Conservation (phyloP, 2,329 filamentous ascomycete species). For the Cercospora sp. region DNA sequence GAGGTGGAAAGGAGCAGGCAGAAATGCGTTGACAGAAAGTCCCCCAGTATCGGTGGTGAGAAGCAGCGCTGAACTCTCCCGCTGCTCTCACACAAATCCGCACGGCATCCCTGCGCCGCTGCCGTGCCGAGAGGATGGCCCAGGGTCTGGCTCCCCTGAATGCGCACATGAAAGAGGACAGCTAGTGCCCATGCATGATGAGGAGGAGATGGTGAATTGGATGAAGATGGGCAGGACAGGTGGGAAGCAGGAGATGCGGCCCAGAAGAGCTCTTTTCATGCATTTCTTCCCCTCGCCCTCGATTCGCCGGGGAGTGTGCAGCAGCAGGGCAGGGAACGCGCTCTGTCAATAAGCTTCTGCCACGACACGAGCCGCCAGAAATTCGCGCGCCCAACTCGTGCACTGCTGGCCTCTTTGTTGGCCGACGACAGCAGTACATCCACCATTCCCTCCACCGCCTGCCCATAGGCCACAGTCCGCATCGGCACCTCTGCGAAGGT, state of each 20-base stretch:
- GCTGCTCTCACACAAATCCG: background rate
- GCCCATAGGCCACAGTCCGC: constrained; percentile 5
- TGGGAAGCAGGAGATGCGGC: background rate
- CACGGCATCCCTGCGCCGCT: background rate
- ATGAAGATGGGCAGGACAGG: background rate
- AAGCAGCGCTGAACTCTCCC: background rate
- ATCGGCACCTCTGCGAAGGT: background rate
- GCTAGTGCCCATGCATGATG: background rate
- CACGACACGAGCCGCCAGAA: constrained; percentile 6
- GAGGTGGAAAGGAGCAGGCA: background rate
- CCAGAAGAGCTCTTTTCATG: background rate
- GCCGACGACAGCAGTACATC: background rate
- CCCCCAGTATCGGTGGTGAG: background rate
- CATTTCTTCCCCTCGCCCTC: constrained; percentile 4
- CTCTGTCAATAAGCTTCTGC: constrained; percentile 8
- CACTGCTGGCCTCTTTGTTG: background rate
- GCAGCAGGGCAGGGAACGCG: background rate
- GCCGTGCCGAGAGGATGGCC: background rate
- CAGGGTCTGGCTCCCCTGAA: constrained; percentile 3
- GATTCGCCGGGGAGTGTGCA: background rate
- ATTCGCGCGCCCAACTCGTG: constrained; percentile 3
- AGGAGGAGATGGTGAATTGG: background rate
- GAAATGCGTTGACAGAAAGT: background rate
- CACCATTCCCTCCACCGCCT: background rate
- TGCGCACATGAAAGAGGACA: background rate